A percentile compares a stretch with the other conserved stretches of the same genome.
phyloP scores from a whole-genome alignment of 768 basidiomycete species.

The Myochromella boudieri region DNA sequence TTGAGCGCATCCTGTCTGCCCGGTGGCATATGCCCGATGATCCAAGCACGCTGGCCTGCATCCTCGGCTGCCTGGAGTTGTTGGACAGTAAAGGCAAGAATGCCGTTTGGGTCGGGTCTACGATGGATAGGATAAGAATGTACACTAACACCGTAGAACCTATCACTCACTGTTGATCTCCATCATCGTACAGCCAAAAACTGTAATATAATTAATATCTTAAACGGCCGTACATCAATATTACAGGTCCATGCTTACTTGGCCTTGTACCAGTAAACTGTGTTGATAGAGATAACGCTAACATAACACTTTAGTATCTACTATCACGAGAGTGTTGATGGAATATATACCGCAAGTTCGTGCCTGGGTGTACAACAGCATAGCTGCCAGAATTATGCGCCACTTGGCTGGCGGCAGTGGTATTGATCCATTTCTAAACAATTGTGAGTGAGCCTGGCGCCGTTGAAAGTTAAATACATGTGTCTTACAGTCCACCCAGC shows the following conservation, averaged over 20 bases:
- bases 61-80: constrained; percentile 62
- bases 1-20: constrained; percentile 46
- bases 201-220: constrained; percentile 26
- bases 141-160: constrained; percentile 11
- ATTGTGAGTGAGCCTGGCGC: neutral
- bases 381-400: constrained; percentile 56
- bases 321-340: neutral
- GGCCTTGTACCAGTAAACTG: constrained; percentile 60
- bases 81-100: constrained; percentile 51
- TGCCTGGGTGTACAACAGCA: constrained; percentile 45
- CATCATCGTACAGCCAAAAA: constrained; percentile 62
- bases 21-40: constrained; percentile 60
- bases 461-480: neutral
- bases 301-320: neutral
- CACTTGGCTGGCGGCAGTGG: constrained; percentile 40
- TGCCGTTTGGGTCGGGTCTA: constrained; percentile 59
- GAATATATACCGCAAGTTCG: constrained; percentile 40
- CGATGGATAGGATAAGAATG: neutral
- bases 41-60: constrained; percentile 59
- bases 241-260: constrained; percentile 35
- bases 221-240: neutral
- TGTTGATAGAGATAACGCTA: constrained; percentile 61
- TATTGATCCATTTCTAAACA: constrained; percentile 46
- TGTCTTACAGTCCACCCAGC: constrained; percentile 45
- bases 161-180: constrained; percentile 36